Evolutionary conservation across 176 grass and related monocot genomes (phyloP), one percentile per base, ranked within the genome.

Genomic region (Juncus effusus): DNA sequence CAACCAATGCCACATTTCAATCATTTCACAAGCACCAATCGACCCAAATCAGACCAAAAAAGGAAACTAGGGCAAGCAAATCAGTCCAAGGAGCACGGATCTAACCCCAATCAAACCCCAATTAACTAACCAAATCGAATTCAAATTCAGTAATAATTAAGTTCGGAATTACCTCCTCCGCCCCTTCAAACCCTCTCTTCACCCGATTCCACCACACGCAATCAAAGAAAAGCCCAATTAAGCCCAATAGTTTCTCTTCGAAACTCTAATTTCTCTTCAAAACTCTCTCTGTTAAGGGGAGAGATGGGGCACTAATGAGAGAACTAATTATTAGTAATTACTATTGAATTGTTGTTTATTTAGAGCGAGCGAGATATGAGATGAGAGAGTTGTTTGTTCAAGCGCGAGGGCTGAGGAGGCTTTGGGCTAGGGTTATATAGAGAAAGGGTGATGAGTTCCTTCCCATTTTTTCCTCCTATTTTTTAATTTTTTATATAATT

Each of bases 341-440:
- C 19, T 28, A 28, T 28, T 28, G 19, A 28, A 28, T 28, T 28
- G 19, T 28, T 28, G 19, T 28, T 28, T 28, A 28, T 28, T 28
- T 28, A 28, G 19, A 28, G 19, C 19, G 19, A 28, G 19, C 19
- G 19, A 28, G 19, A 28, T 28, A 28, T 28, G 19, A 28, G 19
- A 28, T 28, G 19, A 28, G 19, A 52, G 49, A 52, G 49, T 52
- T 52, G 49, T 52, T 52, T 0, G 14, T 13, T 13, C 54, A 57
- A 57, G 54, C 13, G 5, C n/a, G 9, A 57, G 11, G 54, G 14
- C 54, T 13, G 10, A 16, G 14, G 54, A 11, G 14, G 54, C 54
- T 57, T 57, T 57, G 54, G 54, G 6, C 54, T 57, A 57, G 54
- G 54, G 54, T 57, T 57, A 57, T 57, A 57, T 57, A 57, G 54